Base-by-base conservation (phyloP, 306 rosid genomes). In the Vachellia collinsii region DNA sequence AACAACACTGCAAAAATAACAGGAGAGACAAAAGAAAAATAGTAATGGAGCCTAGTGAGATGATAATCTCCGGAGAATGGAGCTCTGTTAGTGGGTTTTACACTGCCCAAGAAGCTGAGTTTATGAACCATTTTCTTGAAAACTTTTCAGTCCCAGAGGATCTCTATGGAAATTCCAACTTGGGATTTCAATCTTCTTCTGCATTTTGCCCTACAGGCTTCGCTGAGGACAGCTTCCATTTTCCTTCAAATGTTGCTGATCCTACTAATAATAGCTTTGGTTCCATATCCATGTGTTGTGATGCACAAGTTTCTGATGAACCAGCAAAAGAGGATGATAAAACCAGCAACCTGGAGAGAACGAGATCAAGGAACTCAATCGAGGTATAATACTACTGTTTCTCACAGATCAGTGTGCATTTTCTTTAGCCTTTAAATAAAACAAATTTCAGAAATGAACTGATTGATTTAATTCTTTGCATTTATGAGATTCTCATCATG, bases 21-120 rank as follows among this genome's bases (percentile, higher is more conserved):
- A 29, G 2, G 34, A 29, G 34, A 29, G 34, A 29, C 34, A 29
- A 29, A 19, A 14, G 37, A 22, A 74, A 20, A 70, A 37, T 7
- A 42, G 65, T 56, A 42, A 90, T 94, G 96, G 94, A 92, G 61
- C 77, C 75, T 64, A 34, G 16, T 65, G 91, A 86, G 51, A 75
- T 63, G 51, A 75, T 67, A 13, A 81, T 83, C 79, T 87, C 89
- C 82, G 87, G 82, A 79, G 89, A 90, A 80, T 93, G 93, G 97
- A 86, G 85, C 48, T 88, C 91, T 70, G 83, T 86, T 8, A 76
- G 86, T 79, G 93, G 84, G 79, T 73, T 90, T 0, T 85, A 87
- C 83, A 79, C 90, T 36, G 85, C 90, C 7, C 88, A 88, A 63
- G 97, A 92, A 65, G 86, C 87, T 74, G 86, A 90, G 51, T 82